Evolutionary conservation across 2,329 filamentous ascomycete species (phyloP).

Genomic region (Alternaria alternata): DNA sequence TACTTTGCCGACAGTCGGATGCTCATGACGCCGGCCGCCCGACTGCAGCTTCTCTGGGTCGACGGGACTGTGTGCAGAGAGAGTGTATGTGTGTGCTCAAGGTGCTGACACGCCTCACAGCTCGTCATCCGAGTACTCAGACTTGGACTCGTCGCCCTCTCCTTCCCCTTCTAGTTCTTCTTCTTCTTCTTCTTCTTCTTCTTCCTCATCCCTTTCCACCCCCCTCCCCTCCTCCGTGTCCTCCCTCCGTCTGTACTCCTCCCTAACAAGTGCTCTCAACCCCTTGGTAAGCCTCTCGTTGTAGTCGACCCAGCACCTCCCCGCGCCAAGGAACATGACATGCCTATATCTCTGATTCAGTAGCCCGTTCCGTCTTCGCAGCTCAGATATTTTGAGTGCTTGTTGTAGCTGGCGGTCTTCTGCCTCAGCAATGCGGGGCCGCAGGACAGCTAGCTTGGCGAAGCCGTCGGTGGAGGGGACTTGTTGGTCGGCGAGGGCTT

Average conservation of each 20-base stretch:
- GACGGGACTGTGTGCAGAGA: neutral
- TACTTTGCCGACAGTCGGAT: neutral
- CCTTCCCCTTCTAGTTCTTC: conserved; percentile 8
- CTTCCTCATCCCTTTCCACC: neutral
- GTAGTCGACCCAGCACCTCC: conserved; percentile 73
- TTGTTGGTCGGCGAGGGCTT: conserved; percentile 54
- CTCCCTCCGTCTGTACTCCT: conserved; percentile 65
- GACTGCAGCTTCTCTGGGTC: neutral
- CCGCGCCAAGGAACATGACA: conserved; percentile 71
- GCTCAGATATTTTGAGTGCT: conserved; percentile 67
- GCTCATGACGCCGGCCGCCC: neutral
- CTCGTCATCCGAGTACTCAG: conserved; percentile 12
- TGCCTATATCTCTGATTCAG: conserved; percentile 72
- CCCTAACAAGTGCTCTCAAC: conserved; percentile 71
- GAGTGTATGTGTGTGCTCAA: neutral
- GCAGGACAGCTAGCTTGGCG: conserved; percentile 65
- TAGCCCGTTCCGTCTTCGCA: conserved; percentile 69
- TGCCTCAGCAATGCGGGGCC: conserved; percentile 69
- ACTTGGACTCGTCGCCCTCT: conserved; percentile 7
- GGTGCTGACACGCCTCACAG: conserved; percentile 11
- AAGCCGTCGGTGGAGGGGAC: conserved; percentile 54
- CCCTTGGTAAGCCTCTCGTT: conserved; percentile 72
- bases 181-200: conserved; percentile 17
- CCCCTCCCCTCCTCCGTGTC: conserved; percentile 33
- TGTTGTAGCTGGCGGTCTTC: conserved; percentile 70